Percentiles rank a stretch among this genome's conserved stretches.
Conservation (phyloP, 2,329 filamentous ascomycete species). For the Penicillium aurantiogriseum region DNA sequence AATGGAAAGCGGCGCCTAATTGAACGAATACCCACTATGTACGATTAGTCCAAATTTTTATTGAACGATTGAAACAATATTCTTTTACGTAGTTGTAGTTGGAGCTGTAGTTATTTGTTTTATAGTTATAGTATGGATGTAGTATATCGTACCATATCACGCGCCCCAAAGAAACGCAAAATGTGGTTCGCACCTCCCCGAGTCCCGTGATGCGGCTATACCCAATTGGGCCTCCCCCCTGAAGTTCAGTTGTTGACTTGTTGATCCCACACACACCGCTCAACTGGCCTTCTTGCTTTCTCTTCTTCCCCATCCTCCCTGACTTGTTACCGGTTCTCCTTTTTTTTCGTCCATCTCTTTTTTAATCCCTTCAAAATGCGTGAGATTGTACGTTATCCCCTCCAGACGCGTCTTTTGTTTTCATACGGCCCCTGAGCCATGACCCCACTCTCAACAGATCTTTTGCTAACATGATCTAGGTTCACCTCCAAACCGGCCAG, state of each 20-base stretch:
- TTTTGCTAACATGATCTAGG: slow-evolving; percentile 59
- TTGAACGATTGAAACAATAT: not conserved
- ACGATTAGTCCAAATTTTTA: not conserved
- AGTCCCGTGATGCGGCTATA: slow-evolving; percentile 31
- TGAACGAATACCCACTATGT: slow-evolving; percentile 1
- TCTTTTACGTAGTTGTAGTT: not conserved
- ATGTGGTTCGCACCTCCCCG: slow-evolving; percentile 31
- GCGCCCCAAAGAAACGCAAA: slow-evolving; percentile 11
- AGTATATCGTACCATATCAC: not conserved
- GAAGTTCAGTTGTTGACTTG: slow-evolving; percentile 25
- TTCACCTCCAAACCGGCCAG: slow-evolving; percentile 99
- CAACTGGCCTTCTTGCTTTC: slow-evolving; percentile 23
- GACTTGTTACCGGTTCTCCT: slow-evolving; percentile 22
- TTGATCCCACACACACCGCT: slow-evolving; percentile 39
- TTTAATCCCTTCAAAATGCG: slow-evolving; percentile 52
- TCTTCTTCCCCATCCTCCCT: slow-evolving; percentile 26
- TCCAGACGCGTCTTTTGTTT: slow-evolving; percentile 39
- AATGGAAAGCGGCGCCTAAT: not conserved
- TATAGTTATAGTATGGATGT: too few relatives aligned
- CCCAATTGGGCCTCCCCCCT: slow-evolving; percentile 25
- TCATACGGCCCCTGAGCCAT: slow-evolving; percentile 30
- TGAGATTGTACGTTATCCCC: slow-evolving; percentile 62
- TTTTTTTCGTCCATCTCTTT: slow-evolving; percentile 13
- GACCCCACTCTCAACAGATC: slow-evolving; percentile 32
- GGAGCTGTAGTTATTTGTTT: not conserved